These are phyloP conservation scores for Suillus plorans DNA, from an alignment of 768 basidiomycete genomes.

Conservation along the genomic window DNA sequence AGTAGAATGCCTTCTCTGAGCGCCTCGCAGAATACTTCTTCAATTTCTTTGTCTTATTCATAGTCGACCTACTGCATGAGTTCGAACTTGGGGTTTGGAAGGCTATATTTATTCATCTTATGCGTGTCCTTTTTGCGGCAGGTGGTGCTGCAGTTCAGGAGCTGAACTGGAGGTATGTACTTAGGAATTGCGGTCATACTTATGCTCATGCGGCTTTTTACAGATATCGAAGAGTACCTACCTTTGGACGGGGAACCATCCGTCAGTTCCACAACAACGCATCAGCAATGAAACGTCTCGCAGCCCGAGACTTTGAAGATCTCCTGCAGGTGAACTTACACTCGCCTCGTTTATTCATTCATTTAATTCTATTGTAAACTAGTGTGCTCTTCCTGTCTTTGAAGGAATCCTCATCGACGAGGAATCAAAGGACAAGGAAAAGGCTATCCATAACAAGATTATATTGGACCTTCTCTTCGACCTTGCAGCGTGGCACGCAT, in stretches of 20 bases:
- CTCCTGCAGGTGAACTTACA: too few species aligned
- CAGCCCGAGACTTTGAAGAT: too few species aligned
- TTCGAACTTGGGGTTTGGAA: constrained; percentile 20
- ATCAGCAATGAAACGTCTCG: too few species aligned
- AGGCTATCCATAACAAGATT: constrained; percentile 22
- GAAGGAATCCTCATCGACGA: too few species aligned
- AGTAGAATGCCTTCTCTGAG: constrained; percentile 37
- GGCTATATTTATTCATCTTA: constrained; percentile 13
- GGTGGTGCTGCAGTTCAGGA: constrained; percentile 4
- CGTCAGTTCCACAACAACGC: too few species aligned
- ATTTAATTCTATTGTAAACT: too few species aligned
- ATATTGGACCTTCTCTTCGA: constrained; percentile 28
- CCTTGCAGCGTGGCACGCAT: constrained; percentile 33
- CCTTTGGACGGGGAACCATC: too few species aligned
- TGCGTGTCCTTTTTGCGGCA: constrained; percentile 13
- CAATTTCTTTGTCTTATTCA: constrained; percentile 13
- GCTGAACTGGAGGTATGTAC: constrained; percentile 14
- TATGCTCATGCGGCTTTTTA: neutral
- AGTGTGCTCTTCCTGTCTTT: too few species aligned
- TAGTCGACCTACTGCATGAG: constrained; percentile 17
- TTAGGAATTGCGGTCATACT: neutral
- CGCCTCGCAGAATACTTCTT: constrained; percentile 9
- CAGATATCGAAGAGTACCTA: neutral
- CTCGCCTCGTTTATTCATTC: too few species aligned
- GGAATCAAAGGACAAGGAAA: too few species aligned